Conservation (phyloP, 148 eudicot species). For the Fagopyrum tataricum region DNA sequence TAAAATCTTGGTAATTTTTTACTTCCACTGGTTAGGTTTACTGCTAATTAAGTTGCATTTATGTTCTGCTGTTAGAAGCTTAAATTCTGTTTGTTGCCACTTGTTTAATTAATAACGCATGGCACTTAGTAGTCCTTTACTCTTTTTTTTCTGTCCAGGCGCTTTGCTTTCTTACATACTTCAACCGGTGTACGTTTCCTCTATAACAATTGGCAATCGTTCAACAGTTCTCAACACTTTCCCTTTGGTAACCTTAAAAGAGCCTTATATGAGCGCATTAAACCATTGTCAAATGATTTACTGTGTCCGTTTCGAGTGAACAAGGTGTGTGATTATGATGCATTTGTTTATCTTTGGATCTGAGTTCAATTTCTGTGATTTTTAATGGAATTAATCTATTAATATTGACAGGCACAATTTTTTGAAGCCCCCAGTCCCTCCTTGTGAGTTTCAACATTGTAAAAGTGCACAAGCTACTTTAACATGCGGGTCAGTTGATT, state of each 20-base stretch:
- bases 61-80: background rate
- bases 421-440: constrained; percentile 62
- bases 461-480: constrained; percentile 65
- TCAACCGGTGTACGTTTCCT: constrained; percentile 73
- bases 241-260: constrained; percentile 39
- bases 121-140: background rate
- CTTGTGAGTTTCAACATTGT: constrained; percentile 75
- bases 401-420: constrained; percentile 53
- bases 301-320: constrained; percentile 60
- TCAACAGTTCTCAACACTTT: constrained; percentile 24
- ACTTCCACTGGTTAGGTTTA: background rate
- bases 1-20: constrained; percentile 10
- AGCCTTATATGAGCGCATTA: constrained; percentile 57
- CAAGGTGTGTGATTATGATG: constrained; percentile 39
- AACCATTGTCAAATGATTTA: constrained; percentile 39
- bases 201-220: constrained; percentile 65
- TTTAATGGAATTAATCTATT: constrained; percentile 2
- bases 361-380: background rate
- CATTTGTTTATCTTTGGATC: background rate
- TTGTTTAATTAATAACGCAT: background rate
- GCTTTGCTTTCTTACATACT: constrained; percentile 73
- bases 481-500: constrained; percentile 74
- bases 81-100: background rate
- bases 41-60: background rate
- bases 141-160: constrained; percentile 26